Evolutionary conservation across 257 asterid genomes (phyloP).

Genomic region (Gentiana dahurica): DNA sequence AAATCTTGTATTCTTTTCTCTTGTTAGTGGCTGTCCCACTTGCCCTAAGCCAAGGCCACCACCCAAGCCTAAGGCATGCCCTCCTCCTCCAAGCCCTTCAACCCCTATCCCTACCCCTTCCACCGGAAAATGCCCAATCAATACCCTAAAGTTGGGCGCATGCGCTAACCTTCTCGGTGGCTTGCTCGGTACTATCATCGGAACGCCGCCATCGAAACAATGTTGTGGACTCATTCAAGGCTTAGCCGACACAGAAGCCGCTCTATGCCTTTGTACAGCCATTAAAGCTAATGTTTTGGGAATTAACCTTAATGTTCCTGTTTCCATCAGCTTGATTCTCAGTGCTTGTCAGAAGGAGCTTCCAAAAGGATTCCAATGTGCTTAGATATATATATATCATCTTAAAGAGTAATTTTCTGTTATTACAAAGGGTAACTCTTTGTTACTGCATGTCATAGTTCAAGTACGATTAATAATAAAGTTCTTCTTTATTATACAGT

Average conservation of each 20-base stretch:
- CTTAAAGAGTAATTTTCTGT: too few species aligned
- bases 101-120: slow-evolving; percentile 5
- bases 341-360: slow-evolving; percentile 36
- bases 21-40: not conserved
- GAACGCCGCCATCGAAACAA: slow-evolving; percentile 35
- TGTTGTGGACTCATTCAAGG: slow-evolving; percentile 28
- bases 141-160: slow-evolving; percentile 40
- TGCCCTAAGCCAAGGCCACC: slow-evolving; percentile 20
- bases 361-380: slow-evolving; percentile 37
- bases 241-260: slow-evolving; percentile 43
- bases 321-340: slow-evolving; percentile 40
- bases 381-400: slow-evolving; percentile 3
- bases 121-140: slow-evolving; percentile 32
- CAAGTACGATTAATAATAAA: too few species aligned
- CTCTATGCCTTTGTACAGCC: slow-evolving; percentile 54
- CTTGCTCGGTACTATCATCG: slow-evolving; percentile 22
- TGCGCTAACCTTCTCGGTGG: slow-evolving; percentile 37
- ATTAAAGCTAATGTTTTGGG: slow-evolving; percentile 48
- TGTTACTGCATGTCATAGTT: too few species aligned
- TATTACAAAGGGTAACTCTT: too few species aligned
- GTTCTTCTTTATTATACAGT: too few species aligned
- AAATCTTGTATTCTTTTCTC: slow-evolving; percentile 35
- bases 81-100: not conserved
- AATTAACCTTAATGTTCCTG: slow-evolving; percentile 43
- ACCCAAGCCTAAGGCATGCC: not conserved